Base-by-base conservation (phyloP, 2,329 filamentous ascomycete species). In the Pyrenochaeta sp. region DNA sequence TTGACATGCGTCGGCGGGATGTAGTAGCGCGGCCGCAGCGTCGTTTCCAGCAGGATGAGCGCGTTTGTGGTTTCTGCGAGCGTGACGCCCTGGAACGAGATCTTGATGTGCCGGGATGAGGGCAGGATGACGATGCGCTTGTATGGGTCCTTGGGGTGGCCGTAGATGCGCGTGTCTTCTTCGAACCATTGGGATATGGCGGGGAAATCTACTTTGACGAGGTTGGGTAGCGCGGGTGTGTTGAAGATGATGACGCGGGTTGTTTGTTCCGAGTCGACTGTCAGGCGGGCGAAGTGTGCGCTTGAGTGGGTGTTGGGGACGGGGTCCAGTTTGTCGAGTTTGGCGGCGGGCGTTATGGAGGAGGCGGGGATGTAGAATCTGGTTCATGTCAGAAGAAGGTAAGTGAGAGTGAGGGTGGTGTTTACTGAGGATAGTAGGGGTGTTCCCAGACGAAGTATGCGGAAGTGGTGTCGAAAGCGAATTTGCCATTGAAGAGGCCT, bases 121-220 rank as follows among this genome's bases (percentile, higher is more conserved):
- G 73, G 72, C 4, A 88, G 65, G 18, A 84, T 78, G 42, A 87
- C 84, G 47, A 88, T 72, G 9, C 85, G 78, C 53, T 85, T 85
- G 69, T 81, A 87, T 0, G 85, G 85, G 40, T 88, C 84, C 51
- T 86, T 87, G 0, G 85, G 84, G 45, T 88, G 85, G 3, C 82
- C 75, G 55, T 78, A 78, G 41, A 87, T 79, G 1, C 77, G 79
- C 1, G 73, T 71, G 36, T 85, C 82, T 67, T 87, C 84, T 58
- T 85, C 83, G 53, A 77, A 77, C 77, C 77, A 81, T 32, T 72
- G 62, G 27, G 77, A 74, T 34, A 69, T 34, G 4, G 54, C 57
- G 4, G 44, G 27, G 35, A 71, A 70, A 17, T 68, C 62, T 3
- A 71, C 39, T 28, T 66, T 68, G 6, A 68, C 55, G 8, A 71